Percentiles rank a stretch among this genome's conserved stretches.
These are phyloP conservation scores for Saccharata proteae DNA, from an alignment of 2,329 filamentous ascomycete genomes.

Conservation along the genomic window DNA sequence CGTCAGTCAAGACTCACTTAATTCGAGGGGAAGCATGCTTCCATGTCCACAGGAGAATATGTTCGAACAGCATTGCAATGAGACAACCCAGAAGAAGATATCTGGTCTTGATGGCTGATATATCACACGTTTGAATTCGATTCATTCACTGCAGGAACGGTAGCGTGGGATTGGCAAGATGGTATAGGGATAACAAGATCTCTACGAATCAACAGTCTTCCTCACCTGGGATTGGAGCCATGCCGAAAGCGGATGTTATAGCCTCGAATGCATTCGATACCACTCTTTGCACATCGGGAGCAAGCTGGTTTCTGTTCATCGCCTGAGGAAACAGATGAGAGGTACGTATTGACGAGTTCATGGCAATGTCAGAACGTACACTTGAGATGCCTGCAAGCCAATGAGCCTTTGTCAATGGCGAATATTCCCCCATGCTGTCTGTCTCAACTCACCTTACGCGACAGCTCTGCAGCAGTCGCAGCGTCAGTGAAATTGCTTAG, in stretches of 20 bases:
- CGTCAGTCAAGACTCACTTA: not conserved
- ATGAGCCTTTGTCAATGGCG: slow-evolving; percentile 1
- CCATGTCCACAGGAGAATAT: no score
- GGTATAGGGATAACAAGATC: no score
- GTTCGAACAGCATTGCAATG: no score
- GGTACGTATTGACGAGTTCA: not conserved
- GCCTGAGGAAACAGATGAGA: slow-evolving; percentile 8
- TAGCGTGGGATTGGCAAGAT: no score
- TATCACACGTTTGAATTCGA: no score
- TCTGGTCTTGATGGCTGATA: no score
- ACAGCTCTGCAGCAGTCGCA: slow-evolving; percentile 8
- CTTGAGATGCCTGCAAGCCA: slow-evolving; percentile 15
- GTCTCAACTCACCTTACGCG: slow-evolving; percentile 9
- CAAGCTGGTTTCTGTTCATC: slow-evolving; percentile 18
- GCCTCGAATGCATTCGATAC: slow-evolving; percentile 18
- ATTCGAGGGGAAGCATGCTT: no score
- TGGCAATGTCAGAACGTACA: slow-evolving; percentile 9
- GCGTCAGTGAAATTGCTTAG: not conserved
- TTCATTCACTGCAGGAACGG: no score
- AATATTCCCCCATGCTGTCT: no score
- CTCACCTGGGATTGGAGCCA: slow-evolving; percentile 19
- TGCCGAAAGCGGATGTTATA: slow-evolving; percentile 22
- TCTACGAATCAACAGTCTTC: no score
- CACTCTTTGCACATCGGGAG: slow-evolving; percentile 16
- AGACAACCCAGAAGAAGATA: no score